Percentiles rank a stretch among this genome's conserved stretches.
phyloP scores from a whole-genome alignment of 1,284 basidiomycete species.

The Coniophora puteana region DNA sequence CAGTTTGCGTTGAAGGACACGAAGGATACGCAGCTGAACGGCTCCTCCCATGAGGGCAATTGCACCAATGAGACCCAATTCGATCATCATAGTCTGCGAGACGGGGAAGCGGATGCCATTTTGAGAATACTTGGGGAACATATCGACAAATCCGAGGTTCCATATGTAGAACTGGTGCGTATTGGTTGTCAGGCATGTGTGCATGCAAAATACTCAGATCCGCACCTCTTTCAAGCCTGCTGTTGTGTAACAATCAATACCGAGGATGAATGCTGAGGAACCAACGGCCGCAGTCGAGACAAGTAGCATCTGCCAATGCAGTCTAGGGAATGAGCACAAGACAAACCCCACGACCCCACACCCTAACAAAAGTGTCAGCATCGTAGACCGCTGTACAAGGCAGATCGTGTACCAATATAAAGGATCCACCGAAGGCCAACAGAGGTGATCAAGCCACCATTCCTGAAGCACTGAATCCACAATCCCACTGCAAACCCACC shows the following conservation, averaged over 20 bases:
- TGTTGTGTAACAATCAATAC: slow-evolving; percentile 91
- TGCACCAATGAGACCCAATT: slow-evolving; percentile 83
- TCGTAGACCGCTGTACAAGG: slow-evolving; percentile 12
- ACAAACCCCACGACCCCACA: slow-evolving; percentile 58
- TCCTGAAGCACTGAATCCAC: slow-evolving; percentile 82
- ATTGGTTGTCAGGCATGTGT: too few relatives aligned
- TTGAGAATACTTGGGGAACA: slow-evolving; percentile 74
- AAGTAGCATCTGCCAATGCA: slow-evolving; percentile 80
- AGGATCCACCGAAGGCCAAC: slow-evolving; percentile 85
- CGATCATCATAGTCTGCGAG: slow-evolving; percentile 89
- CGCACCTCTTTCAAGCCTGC: slow-evolving; percentile 87
- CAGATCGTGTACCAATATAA: slow-evolving; percentile 61
- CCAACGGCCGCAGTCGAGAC: slow-evolving; percentile 86
- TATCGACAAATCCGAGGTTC: slow-evolving; percentile 80
- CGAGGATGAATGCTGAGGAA: slow-evolving; percentile 89
- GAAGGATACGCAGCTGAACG: slow-evolving; percentile 85
- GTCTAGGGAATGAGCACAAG: slow-evolving; percentile 61
- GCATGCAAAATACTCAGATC: slow-evolving; percentile 6
- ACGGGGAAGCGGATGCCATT: slow-evolving; percentile 78
- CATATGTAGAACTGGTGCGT: slow-evolving; percentile 88
- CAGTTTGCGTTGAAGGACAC: slow-evolving; percentile 74
- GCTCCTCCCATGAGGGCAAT: slow-evolving; percentile 84
- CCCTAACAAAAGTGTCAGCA: slow-evolving; percentile 30
- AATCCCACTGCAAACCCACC: slow-evolving; percentile 86
- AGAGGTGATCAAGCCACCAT: slow-evolving; percentile 77